These are phyloP conservation scores for Candida orba DNA, from an alignment of 805 yeast species.

Conservation along the genomic window DNA sequence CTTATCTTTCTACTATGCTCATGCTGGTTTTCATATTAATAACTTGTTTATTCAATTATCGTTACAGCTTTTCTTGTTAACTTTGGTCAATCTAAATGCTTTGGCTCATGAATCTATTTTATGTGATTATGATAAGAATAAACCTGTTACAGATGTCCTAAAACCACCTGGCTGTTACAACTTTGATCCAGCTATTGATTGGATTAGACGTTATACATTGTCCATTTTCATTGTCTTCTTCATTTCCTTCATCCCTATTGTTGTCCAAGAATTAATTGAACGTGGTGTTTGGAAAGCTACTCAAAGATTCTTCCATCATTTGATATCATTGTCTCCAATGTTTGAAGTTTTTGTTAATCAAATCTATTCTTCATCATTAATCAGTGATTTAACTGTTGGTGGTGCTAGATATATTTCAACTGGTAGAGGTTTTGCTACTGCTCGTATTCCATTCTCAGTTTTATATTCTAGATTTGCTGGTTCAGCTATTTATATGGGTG, in stretches of 20 bases:
- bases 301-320: constrained; percentile 61
- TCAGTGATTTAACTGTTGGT: constrained; percentile 69
- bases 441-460: constrained; percentile 69
- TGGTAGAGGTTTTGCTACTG: constrained; percentile 82
- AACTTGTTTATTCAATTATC: constrained; percentile 73
- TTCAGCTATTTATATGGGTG: constrained; percentile 79
- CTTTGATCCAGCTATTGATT: constrained; percentile 64
- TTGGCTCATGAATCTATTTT: constrained; percentile 64
- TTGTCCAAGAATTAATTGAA: constrained; percentile 74
- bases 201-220: constrained; percentile 75
- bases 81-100: constrained; percentile 64
- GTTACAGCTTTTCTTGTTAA: constrained; percentile 62
- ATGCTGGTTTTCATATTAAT: constrained; percentile 81
- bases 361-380: constrained; percentile 64
- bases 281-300: constrained; percentile 74
- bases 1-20: constrained; percentile 79
- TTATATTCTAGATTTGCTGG: constrained; percentile 74
- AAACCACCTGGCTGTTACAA: constrained; percentile 71
- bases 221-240: constrained; percentile 79
- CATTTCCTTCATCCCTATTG: constrained; percentile 72
- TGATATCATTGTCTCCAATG: constrained; percentile 67
- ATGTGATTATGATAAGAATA: constrained; percentile 58
- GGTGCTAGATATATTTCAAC: constrained; percentile 85
- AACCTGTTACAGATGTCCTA: constrained; percentile 59
- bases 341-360: constrained; percentile 82